phyloP scores from a whole-genome alignment of 1,284 basidiomycete genomes.

The Malassezia sp. region DNA sequence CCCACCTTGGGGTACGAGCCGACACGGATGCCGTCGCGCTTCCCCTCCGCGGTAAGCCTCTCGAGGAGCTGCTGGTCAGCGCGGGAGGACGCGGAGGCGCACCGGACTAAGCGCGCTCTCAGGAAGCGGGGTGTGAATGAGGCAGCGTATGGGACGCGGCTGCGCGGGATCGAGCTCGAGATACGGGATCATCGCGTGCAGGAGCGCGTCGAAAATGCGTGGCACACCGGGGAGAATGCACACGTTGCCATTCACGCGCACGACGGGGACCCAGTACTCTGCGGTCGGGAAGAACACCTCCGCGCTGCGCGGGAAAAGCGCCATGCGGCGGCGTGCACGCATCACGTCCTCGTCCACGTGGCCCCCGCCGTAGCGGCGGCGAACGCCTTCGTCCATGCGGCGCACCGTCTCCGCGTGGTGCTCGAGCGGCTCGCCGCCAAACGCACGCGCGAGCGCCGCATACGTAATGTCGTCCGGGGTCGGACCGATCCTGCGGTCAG shows the following conservation, averaged over 20 bases:
- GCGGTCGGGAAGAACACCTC: conserved; percentile 35
- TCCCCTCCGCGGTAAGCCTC: conserved; percentile 62
- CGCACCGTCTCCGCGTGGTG: conserved; percentile 69
- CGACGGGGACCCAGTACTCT: conserved; percentile 68
- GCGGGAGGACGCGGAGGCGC: conserved; percentile 55
- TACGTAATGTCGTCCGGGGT: conserved; percentile 61
- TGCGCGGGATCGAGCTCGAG: conserved; percentile 28
- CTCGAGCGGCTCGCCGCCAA: conserved; percentile 54
- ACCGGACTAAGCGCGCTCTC: conserved; percentile 50
- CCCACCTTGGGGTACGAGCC: conserved; percentile 54
- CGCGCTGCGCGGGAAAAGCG: conserved; percentile 29
- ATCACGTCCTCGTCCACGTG: conserved; percentile 48
- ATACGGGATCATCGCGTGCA: conserved; percentile 55
- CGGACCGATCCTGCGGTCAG: conserved; percentile 34
- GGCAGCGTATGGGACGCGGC: conserved; percentile 26
- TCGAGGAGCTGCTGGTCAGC: conserved; percentile 55
- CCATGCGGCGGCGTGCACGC: conserved; percentile 37
- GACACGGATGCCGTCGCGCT: conserved; percentile 64
- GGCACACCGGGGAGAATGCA: conserved; percentile 88
- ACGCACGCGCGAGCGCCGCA: conserved; percentile 70
- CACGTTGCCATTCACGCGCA: conserved; percentile 67
- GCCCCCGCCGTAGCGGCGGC: conserved; percentile 55
- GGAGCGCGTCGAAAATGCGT: conserved; percentile 58
- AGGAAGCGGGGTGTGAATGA: conserved; percentile 53
- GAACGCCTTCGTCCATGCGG: conserved; percentile 55